Evolutionary conservation across 352 stramenopile species (phyloP), one percentile per base, ranked within the genome.

Genomic region (Pythium aristosporum): DNA sequence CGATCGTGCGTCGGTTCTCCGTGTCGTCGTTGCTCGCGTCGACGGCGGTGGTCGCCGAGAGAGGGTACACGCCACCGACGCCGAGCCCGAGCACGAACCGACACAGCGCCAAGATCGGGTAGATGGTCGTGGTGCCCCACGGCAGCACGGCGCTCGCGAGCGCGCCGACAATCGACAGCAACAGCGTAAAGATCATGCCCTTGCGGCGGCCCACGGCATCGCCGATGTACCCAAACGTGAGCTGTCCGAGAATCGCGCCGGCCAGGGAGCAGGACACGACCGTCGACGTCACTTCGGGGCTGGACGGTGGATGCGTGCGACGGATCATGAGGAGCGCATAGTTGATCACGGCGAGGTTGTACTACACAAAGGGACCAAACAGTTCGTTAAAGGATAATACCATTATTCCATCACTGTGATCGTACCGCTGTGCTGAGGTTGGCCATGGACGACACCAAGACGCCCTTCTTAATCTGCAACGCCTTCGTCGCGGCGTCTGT

Each of bases 191-290:
- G 57, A 92, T 86, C 80, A 96, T 91, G 20, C 68, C 83, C 63
- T 85, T 87, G 53, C 75, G 72, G 25, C 85, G 77, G 5, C 85
- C 85, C 42, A 94, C 63, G 16, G 76, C 70, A 20, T 89, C 76
- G 47, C 85, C 87, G 25, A 92, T 76, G 54, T 94, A 93, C 15
- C 87, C 87, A 55, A 94, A 93, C 25, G 81, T 85, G 49, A 93
- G 71, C 63, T 93, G 85, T 5, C 85, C 87, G 23, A 83, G 65
- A 54, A 96, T 91, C n/a, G 85, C 87, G 4, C 87, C 87, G 3
- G 89, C 72, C 21, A 96, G 72, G 28, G 85, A 63, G 34, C 56
- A 63, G 12, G 56, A 63, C n/a, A 63, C 56, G 25, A 95, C 79
- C 7, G 75, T 79, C 6, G 85, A 92, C 25, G 80, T 82, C 28